Conservation (phyloP, 768 basidiomycete genomes). For the Hygrocybe punicea region DNA sequence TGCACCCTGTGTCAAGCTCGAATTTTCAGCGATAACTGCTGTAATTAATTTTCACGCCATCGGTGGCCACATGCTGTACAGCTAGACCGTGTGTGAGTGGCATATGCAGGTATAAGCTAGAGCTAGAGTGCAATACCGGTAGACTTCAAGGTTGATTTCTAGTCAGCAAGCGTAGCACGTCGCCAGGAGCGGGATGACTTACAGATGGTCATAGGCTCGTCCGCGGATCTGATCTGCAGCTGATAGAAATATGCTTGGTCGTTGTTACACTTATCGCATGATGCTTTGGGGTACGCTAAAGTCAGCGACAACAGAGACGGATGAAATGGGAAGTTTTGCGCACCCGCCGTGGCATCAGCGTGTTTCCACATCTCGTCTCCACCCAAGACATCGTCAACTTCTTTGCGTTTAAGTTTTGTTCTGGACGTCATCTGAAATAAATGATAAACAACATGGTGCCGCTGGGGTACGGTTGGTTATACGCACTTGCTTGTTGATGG, state of each 20-base stretch:
- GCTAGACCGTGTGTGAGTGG: slow-evolving; percentile 28
- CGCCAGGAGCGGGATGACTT: slow-evolving; percentile 19
- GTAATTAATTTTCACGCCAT: slow-evolving; percentile 67
- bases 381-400: slow-evolving; percentile 93
- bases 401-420: slow-evolving; percentile 80
- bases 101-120: not conserved
- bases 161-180: not conserved
- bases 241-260: slow-evolving; percentile 90
- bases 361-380: slow-evolving; percentile 93
- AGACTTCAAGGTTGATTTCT: slow-evolving; percentile 44
- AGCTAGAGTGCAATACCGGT: slow-evolving; percentile 41
- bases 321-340: slow-evolving; percentile 32
- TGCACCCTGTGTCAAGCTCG: too few species aligned
- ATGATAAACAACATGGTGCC: too few species aligned
- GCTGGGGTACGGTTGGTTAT: too few species aligned
- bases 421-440: slow-evolving; percentile 79
- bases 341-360: slow-evolving; percentile 83
- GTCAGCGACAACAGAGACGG: not conserved
- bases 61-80: slow-evolving; percentile 62
- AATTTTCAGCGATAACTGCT: too few species aligned
- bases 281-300: slow-evolving; percentile 34
- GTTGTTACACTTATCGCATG: slow-evolving; percentile 78
- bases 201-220: slow-evolving; percentile 85
- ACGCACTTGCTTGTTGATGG: slow-evolving; percentile 76
- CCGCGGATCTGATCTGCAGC: slow-evolving; percentile 91